A percentile compares a stretch with the other conserved stretches of the same genome.
Evolutionary conservation across 192 early-diverging fungal species (phyloP).

Genomic region (Coemansia asiatica): DNA sequence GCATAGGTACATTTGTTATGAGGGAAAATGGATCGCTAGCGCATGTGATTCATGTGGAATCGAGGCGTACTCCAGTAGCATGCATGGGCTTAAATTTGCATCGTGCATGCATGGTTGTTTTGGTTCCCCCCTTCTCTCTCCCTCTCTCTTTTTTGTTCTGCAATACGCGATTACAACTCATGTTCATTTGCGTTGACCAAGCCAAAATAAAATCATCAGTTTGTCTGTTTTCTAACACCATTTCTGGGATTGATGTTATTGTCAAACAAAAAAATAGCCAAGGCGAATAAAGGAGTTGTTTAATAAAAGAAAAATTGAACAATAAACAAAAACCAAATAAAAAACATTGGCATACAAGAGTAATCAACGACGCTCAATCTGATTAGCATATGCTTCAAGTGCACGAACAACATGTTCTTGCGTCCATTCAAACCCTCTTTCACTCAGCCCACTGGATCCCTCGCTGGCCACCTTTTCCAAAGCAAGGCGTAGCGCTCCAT

Average conservation of each 20-base stretch:
- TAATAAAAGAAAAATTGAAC: neutral
- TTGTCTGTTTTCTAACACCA: neutral
- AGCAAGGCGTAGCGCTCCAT: constrained; percentile 27
- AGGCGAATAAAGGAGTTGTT: too few species aligned
- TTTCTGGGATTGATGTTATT: neutral
- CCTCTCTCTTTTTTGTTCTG: neutral
- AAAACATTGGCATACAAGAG: constrained; percentile 4
- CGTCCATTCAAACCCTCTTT: constrained; percentile 38
- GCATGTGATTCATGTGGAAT: constrained; percentile 3
- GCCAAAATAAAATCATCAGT: neutral
- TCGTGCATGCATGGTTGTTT: neutral
- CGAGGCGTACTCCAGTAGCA: neutral
- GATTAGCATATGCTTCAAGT: constrained; percentile 27
- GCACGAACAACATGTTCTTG: constrained; percentile 37
- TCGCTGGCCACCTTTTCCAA: constrained; percentile 29
- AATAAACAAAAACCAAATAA: neutral
- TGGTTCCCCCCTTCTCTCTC: too few species aligned
- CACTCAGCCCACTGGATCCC: constrained; percentile 6
- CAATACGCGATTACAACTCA: neutral
- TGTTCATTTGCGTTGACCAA: neutral
- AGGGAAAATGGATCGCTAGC: neutral
- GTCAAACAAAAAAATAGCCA: neutral
- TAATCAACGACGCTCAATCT: constrained; percentile 1
- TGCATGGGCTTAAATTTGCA: constrained; percentile 9
- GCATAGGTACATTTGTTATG: neutral